Base-by-base conservation (phyloP, 257 asterid species). In the Rauvolfia tetraphylla region DNA sequence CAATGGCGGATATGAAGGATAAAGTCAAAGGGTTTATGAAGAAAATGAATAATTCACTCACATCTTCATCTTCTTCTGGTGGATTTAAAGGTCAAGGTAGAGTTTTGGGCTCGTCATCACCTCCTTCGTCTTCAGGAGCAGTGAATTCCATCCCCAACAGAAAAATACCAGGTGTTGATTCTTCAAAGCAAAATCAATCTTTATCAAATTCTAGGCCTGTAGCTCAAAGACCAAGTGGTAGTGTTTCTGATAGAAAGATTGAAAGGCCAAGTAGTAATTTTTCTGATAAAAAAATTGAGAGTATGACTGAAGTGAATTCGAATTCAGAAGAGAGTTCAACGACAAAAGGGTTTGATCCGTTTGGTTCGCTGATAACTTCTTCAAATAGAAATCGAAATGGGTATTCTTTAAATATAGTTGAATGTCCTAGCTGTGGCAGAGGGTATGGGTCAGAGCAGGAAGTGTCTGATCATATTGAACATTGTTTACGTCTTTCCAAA, bases 21-120 rank as follows among this genome's bases (percentile, higher is more conserved):
- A 95, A 93, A 61, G 85, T 95, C 88, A 93, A 91, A 86, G 98
- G 94, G 33, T 85, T 95, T 78, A 89, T 95, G 90, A 95, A 95
- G 82, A 95, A 95, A 83, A 93, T 89, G 83, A 88, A 88, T 89
- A 86, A 79, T 56, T 89, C 93, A 8, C 89, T 89, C 70, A 44
- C 41, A 6, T 81, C 96, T 56, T 87, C 96, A 23, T 89, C 95
- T 22, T 80, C 89, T 27, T 86, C 99, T 11, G 92, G 90, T 68
- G 90, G 88, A 85, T 95, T 95, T 85, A 90, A 93, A 81, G 99
- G 99, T 76, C 96, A 85, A 72, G 97, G 98, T 68, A 85, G 97
- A 84, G 93, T 89, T 1, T 84, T 95, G 88, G 98, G 99, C 51
- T 83, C 94, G 5, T 81, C 97, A n/a, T 72, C 84, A 1, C 65